Percentiles rank a stretch among this genome's conserved stretches.
These are phyloP conservation scores for Rosa multiflora DNA, from an alignment of 306 rosid species.

Conservation along the genomic window DNA sequence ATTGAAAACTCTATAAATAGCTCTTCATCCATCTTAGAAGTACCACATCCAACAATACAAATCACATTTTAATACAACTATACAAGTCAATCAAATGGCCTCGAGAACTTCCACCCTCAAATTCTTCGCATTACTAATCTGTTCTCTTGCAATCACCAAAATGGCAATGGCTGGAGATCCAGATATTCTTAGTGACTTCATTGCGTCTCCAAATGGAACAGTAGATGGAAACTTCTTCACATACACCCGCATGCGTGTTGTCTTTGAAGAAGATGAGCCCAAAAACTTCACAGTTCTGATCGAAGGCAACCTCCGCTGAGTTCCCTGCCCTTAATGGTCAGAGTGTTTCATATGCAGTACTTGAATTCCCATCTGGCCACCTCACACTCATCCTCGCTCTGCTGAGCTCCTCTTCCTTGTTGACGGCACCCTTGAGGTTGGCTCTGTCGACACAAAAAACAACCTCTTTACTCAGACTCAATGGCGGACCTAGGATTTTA, in stretches of 20 bases:
- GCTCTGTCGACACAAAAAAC: slow-evolving; percentile 16
- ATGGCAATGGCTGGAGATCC: slow-evolving; percentile 23
- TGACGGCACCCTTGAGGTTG: slow-evolving; percentile 5
- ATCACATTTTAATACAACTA: too few relatives aligned
- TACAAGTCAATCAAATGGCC: too few relatives aligned
- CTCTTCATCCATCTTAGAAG: too few relatives aligned
- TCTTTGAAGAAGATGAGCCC: not conserved
- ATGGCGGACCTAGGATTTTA: too few relatives aligned
- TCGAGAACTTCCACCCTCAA: slow-evolving; percentile 12
- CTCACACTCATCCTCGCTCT: slow-evolving; percentile 19
- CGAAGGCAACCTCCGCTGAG: not conserved
- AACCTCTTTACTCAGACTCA: slow-evolving; percentile 2
- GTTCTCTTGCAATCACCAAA: slow-evolving; percentile 13
- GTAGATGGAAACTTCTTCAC: too few relatives aligned
- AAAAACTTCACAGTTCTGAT: not conserved
- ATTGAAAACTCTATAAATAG: too few relatives aligned
- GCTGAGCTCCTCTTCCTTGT: slow-evolving; percentile 18
- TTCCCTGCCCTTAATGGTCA: slow-evolving; percentile 1
- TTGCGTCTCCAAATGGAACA: not conserved
- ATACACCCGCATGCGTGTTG: not conserved
- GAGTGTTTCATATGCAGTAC: slow-evolving; percentile 5
- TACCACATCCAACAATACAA: too few relatives aligned
- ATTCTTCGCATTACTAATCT: slow-evolving; percentile 21
- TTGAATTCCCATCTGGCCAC: not conserved
- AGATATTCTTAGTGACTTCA: slow-evolving; percentile 38